Evolutionary conservation across 768 basidiomycete genomes (phyloP).

Genomic region (Baorangia bicolor): DNA sequence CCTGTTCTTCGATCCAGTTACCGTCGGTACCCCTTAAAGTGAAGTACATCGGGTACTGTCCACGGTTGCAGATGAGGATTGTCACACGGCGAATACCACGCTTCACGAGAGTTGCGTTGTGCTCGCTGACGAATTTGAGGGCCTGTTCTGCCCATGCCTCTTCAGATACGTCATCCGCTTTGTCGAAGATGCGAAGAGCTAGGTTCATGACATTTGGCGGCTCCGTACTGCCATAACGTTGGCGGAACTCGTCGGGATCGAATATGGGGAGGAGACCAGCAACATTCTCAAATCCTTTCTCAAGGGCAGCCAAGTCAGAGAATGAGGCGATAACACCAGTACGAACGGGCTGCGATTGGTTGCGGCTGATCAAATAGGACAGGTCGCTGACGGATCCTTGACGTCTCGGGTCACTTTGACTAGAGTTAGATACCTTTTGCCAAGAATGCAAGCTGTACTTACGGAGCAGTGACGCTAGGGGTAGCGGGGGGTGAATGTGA

Average conservation of each 20-base stretch:
- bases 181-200: constrained; percentile 84
- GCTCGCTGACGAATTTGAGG: constrained; percentile 67
- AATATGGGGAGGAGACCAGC: constrained; percentile 73
- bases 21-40: constrained; percentile 77
- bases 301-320: constrained; percentile 66
- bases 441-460: constrained; percentile 4
- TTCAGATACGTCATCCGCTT: constrained; percentile 75
- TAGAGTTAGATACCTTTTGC: constrained; percentile 5
- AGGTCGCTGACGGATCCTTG: constrained; percentile 95
- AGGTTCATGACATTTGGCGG: constrained; percentile 94
- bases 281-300: constrained; percentile 73
- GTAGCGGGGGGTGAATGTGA: constrained; percentile 86
- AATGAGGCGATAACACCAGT: constrained; percentile 92
- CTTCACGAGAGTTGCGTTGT: constrained; percentile 54
- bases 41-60: constrained; percentile 92
- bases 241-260: constrained; percentile 65
- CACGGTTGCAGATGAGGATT: constrained; percentile 85
- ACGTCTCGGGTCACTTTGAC: constrained; percentile 59
- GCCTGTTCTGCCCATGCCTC: constrained; percentile 76
- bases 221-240: constrained; percentile 73
- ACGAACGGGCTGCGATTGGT: constrained; percentile 86
- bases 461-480: constrained; percentile 53
- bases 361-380: constrained; percentile 84
- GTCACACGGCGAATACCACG: constrained; percentile 92
- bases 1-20: constrained; percentile 89